Evolutionary conservation across 352 stramenopile genomes (phyloP).

Genomic region (Phytopythium montanum): DNA sequence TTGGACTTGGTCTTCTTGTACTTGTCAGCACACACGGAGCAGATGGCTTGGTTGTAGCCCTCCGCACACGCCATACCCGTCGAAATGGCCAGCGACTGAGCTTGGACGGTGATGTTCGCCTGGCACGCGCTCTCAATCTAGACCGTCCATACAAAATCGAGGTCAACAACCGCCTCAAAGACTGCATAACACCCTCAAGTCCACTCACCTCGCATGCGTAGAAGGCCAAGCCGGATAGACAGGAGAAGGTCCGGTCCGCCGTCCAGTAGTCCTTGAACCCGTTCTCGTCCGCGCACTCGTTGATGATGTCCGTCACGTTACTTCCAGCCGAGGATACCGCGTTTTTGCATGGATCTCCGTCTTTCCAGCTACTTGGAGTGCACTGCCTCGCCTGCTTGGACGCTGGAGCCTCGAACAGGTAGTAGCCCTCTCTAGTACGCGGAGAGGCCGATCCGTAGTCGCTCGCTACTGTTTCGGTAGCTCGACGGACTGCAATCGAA

Average conservation of each 20-base stretch:
- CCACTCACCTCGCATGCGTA: constrained; percentile 57
- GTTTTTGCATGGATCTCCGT: constrained; percentile 44
- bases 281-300: constrained; percentile 24
- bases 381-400: constrained; percentile 32
- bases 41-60: constrained; percentile 61
- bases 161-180: neutral
- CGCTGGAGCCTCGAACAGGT: constrained; percentile 44
- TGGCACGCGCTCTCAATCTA: constrained; percentile 47
- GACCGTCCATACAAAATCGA: neutral
- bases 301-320: constrained; percentile 34
- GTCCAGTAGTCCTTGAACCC: constrained; percentile 58
- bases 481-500: constrained; percentile 46
- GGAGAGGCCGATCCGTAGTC: constrained; percentile 51
- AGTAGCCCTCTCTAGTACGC: constrained; percentile 50
- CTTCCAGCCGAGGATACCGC: constrained; percentile 8
- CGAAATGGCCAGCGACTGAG: constrained; percentile 8
- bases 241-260: constrained; percentile 53
- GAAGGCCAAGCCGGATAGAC: constrained; percentile 46
- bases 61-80: constrained; percentile 31
- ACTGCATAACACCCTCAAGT: neutral
- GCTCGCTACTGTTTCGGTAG: constrained; percentile 36
- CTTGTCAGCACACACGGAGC: constrained; percentile 51
- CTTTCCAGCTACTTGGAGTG: constrained; percentile 35
- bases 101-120: constrained; percentile 42
- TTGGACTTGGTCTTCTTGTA: constrained; percentile 59